These are phyloP conservation scores for Boletus sp. DNA, from an alignment of 768 basidiomycete genomes.

Conservation along the genomic window DNA sequence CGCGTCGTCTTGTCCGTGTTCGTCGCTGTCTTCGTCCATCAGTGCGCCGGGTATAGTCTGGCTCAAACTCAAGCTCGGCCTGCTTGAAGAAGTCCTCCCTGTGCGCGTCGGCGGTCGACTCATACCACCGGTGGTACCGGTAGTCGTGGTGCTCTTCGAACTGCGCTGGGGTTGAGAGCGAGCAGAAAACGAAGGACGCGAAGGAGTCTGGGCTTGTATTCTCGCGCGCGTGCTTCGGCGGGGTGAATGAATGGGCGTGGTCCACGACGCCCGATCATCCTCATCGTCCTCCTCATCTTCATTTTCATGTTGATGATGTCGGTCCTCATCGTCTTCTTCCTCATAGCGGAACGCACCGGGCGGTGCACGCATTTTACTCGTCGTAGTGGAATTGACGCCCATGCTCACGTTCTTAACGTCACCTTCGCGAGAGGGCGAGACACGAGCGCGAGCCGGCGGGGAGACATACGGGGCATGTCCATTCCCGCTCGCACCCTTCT, in stretches of 20 bases:
- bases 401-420: conserved; percentile 8
- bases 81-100: conserved; percentile 5
- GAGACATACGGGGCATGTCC: conserved; percentile 1
- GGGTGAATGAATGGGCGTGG: conserved; percentile 12
- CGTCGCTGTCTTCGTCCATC: conserved; percentile 37
- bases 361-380: conserved; percentile 29
- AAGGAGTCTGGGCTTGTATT: conserved; percentile 10
- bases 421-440: conserved; percentile 9
- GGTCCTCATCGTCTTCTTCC: conserved; percentile 30
- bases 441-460: conserved; percentile 7
- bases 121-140: not conserved
- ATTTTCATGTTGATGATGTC: conserved; percentile 18
- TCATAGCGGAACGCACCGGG: conserved; percentile 47
- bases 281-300: conserved; percentile 23
- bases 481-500: not conserved
- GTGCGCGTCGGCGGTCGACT: not conserved
- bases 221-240: conserved; percentile 12
- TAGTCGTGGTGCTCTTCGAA: conserved; percentile 1
- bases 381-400: conserved; percentile 13
- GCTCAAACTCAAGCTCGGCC: conserved; percentile 1
- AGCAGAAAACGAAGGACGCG: conserved; percentile 4
- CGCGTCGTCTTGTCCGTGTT: conserved; percentile 16
- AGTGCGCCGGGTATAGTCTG: conserved; percentile 44
- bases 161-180: conserved; percentile 11
- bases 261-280: conserved; percentile 1